A percentile compares a stretch with the other conserved stretches of the same genome.
Evolutionary conservation across 2,329 filamentous ascomycete species (phyloP).

Genomic region (Byssothecium circinans): DNA sequence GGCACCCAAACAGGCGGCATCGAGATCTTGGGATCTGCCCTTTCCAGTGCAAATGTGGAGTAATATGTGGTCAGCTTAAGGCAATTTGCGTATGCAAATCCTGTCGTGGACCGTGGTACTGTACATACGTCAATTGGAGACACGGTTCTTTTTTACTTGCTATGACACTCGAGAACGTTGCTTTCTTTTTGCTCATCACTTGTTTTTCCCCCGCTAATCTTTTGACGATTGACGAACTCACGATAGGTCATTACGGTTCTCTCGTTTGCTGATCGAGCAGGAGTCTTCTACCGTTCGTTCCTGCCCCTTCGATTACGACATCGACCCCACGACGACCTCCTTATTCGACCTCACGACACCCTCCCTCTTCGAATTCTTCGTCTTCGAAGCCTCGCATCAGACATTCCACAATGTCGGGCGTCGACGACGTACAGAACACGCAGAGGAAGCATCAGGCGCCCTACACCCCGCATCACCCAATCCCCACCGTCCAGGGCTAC

Average conservation of each 20-base stretch:
- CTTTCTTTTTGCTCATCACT: neutral
- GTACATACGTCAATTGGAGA: constrained; percentile 19
- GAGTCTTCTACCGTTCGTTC: neutral
- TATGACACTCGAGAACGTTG: neutral
- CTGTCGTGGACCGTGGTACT: constrained; percentile 8
- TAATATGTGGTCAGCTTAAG: constrained; percentile 9
- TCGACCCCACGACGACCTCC: too few relatives aligned
- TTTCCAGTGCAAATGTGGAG: too few relatives aligned
- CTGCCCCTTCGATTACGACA: too few relatives aligned
- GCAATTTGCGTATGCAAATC: constrained; percentile 4
- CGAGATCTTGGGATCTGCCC: too few relatives aligned
- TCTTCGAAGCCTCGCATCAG: neutral
- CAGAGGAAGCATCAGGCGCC: constrained; percentile 45
- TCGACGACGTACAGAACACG: constrained; percentile 46
- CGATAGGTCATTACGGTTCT: constrained; percentile 7
- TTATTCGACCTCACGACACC: neutral
- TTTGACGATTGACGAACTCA: constrained; percentile 1
- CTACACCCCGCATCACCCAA: constrained; percentile 48
- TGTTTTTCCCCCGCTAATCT: neutral
- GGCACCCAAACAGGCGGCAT: too few relatives aligned
- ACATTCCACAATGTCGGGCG: constrained; percentile 38
- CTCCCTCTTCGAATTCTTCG: neutral
- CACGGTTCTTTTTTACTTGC: neutral
- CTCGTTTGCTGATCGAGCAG: constrained; percentile 15
- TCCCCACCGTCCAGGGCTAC: constrained; percentile 52